These are phyloP conservation scores for Carex scoparia DNA, from an alignment of 176 grass and related monocot genomes.

Conservation along the genomic window DNA sequence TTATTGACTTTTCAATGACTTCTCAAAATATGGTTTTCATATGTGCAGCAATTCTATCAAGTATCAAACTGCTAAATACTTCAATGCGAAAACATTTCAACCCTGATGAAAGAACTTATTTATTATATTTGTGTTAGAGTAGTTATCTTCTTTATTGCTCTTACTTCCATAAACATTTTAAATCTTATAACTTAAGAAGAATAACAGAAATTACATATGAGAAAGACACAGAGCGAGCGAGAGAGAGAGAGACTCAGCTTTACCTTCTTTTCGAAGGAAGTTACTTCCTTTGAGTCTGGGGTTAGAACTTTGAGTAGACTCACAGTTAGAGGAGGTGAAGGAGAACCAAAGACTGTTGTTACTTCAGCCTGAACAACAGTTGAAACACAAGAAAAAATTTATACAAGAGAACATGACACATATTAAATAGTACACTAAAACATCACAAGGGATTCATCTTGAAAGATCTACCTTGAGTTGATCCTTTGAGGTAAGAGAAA, in stretches of 20 bases:
- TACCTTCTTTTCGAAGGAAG: constrained; percentile 35
- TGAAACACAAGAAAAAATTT: neutral
- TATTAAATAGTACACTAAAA: neutral
- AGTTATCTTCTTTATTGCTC: neutral
- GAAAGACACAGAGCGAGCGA: neutral
- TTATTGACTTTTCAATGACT: neutral
- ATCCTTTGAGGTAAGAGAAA: constrained; percentile 86
- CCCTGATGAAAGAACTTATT: neutral
- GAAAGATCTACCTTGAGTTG: constrained; percentile 73
- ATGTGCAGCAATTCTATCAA: neutral
- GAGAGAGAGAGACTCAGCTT: constrained; percentile 4
- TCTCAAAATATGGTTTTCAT: neutral
- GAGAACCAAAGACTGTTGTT: constrained; percentile 85
- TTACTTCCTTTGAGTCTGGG: constrained; percentile 59
- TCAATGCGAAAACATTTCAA: neutral
- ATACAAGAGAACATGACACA: neutral
- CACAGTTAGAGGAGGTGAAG: constrained; percentile 65
- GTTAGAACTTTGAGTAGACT: constrained; percentile 58
- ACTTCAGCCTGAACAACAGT: constrained; percentile 74
- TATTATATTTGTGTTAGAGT: neutral
- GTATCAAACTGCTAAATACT: neutral
- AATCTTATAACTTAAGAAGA: neutral
- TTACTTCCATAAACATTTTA: neutral
- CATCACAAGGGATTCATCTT: constrained; percentile 5
- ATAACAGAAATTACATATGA: constrained; percentile 1